Evolutionary conservation across 179 eudicot species (phyloP).

Genomic region (Drosera spatulata): DNA sequence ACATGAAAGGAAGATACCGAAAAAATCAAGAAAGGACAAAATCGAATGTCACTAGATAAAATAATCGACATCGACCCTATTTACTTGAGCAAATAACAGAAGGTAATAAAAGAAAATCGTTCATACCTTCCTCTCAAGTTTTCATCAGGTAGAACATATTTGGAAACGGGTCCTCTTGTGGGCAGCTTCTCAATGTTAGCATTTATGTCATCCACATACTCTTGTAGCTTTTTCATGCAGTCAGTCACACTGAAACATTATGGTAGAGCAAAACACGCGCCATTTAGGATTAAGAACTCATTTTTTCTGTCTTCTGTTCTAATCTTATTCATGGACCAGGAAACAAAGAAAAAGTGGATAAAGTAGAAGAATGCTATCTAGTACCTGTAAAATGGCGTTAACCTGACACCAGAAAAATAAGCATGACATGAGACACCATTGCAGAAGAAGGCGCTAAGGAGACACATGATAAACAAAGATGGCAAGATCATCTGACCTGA

Average conservation of each 20-base stretch:
- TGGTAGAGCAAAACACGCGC: conserved; percentile 7
- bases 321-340: too few relatives aligned
- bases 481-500: conserved; percentile 39
- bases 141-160: conserved; percentile 87
- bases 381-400: conserved; percentile 96
- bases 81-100: not conserved
- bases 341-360: not conserved
- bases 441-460: not conserved
- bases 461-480: not conserved
- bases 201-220: conserved; percentile 79
- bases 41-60: not conserved
- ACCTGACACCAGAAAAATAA: conserved; percentile 44
- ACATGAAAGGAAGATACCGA: conserved; percentile 9
- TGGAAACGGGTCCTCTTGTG: conserved; percentile 86
- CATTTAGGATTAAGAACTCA: not conserved
- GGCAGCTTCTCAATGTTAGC: conserved; percentile 75
- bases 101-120: not conserved
- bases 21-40: conserved; percentile 4
- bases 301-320: too few relatives aligned
- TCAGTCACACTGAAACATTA: conserved; percentile 52
- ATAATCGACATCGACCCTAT: too few relatives aligned
- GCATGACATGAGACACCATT: conserved; percentile 3
- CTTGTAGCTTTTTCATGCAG: conserved; percentile 61
- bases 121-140: conserved; percentile 71
- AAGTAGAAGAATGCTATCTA: not conserved